phyloP scores from a whole-genome alignment of 345 rosid genomes.

The Balakata baccata region DNA sequence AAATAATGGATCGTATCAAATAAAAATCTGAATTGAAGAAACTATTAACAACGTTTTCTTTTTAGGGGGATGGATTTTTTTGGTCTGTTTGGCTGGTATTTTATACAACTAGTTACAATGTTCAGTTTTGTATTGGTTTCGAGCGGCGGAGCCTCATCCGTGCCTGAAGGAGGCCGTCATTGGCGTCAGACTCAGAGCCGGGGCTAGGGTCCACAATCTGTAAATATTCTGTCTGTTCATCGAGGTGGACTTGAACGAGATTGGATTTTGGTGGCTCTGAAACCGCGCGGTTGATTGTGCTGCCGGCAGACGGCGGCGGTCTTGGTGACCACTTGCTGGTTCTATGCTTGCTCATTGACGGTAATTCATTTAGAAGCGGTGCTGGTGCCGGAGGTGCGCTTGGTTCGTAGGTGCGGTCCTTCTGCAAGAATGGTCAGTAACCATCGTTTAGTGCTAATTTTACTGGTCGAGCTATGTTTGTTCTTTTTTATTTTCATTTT shows the following conservation, averaged over 20 bases:
- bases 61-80: not conserved
- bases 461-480: not conserved
- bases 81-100: slow-evolving; percentile 1
- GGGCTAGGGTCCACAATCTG: slow-evolving; percentile 16
- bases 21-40: not conserved
- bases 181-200: slow-evolving; percentile 22
- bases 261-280: slow-evolving; percentile 32
- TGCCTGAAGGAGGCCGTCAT: slow-evolving; percentile 24
- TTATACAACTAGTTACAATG: slow-evolving; percentile 16
- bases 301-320: slow-evolving; percentile 18
- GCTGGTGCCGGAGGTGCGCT: slow-evolving; percentile 13
- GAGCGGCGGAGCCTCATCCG: slow-evolving; percentile 47
- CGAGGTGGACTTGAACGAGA: slow-evolving; percentile 12
- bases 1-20: not conserved
- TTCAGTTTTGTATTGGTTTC: slow-evolving; percentile 15
- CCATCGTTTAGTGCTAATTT: slow-evolving; percentile 1
- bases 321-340: slow-evolving; percentile 27
- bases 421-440: slow-evolving; percentile 31
- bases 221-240: slow-evolving; percentile 12
- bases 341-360: slow-evolving; percentile 2
- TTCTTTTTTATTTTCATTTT: too few relatives aligned
- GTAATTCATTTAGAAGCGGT: slow-evolving; percentile 17
- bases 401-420: slow-evolving; percentile 11
- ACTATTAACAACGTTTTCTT: not conserved
- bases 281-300: slow-evolving; percentile 20